Conservation (phyloP, 805 yeast species). For the Tetrapisispora arboricola region DNA sequence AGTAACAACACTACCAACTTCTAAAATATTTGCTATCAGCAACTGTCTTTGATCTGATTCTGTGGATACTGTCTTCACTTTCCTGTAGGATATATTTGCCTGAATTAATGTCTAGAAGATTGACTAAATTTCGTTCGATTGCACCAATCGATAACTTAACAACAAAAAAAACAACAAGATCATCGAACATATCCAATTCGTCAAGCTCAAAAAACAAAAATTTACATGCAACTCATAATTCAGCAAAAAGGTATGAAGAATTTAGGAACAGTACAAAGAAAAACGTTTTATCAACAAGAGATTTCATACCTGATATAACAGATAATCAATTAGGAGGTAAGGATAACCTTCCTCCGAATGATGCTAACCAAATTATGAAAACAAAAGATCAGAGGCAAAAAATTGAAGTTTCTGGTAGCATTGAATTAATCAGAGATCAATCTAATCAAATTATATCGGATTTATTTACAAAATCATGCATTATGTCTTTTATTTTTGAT, state of each 20-base stretch:
- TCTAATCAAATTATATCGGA: background rate
- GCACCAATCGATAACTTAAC: conserved; percentile 4
- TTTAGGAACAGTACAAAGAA: conserved; percentile 13
- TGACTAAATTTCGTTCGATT: background rate
- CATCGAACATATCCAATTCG: background rate
- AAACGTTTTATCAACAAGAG: conserved; percentile 8
- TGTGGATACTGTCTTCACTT: no score
- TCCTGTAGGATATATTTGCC: no score
- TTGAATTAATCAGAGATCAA: background rate
- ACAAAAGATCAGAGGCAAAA: background rate
- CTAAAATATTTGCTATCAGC: no score
- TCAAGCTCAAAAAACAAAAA: no score
- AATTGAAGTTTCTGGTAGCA: conserved; percentile 1
- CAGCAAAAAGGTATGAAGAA: conserved; percentile 10
- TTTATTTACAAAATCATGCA: background rate
- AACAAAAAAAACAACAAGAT: background rate
- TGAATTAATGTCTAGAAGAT: conserved; percentile 1
- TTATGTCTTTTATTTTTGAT: conserved; percentile 9
- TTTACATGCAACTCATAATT: background rate
- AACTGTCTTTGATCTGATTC: no score
- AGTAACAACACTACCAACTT: no score
- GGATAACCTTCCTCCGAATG: no score
- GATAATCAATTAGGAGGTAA: background rate
- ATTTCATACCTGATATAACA: conserved; percentile 8
- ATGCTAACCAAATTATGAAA: no score